A percentile compares a stretch with the other conserved stretches of the same genome.
Conservation (phyloP, 331 rosid genomes). For the Arachis monticola region DNA sequence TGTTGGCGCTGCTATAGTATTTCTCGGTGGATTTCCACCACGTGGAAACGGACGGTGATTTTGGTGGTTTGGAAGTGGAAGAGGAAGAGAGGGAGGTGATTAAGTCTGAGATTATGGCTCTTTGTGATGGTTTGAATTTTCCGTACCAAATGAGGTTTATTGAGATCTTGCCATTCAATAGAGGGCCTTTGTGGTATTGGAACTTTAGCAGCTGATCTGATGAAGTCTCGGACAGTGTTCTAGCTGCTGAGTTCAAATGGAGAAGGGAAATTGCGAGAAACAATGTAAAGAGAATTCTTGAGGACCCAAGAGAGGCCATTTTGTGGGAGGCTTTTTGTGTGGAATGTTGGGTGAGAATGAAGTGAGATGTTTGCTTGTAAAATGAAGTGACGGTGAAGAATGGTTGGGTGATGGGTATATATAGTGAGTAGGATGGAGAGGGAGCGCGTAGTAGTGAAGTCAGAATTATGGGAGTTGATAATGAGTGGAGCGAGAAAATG, state of each 20-base stretch:
- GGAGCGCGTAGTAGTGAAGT: too few relatives aligned
- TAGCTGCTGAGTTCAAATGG: slow-evolving; percentile 20
- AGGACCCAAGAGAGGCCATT: slow-evolving; percentile 31
- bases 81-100: slow-evolving; percentile 53
- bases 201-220: not conserved
- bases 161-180: slow-evolving; percentile 58
- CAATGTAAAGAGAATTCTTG: not conserved
- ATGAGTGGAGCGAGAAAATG: too few relatives aligned
- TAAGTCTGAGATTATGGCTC: slow-evolving; percentile 62
- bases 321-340: not conserved
- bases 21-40: slow-evolving; percentile 75
- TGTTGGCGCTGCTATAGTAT: slow-evolving; percentile 42
- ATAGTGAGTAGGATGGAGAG: slow-evolving; percentile 1
- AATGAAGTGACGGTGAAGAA: slow-evolving; percentile 1
- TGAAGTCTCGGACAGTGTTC: slow-evolving; percentile 1
- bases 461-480: too few relatives aligned
- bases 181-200: slow-evolving; percentile 59
- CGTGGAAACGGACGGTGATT: slow-evolving; percentile 57
- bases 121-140: slow-evolving; percentile 64
- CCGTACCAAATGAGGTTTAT: slow-evolving; percentile 79
- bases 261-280: slow-evolving; percentile 27
- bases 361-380: not conserved
- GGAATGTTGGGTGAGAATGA: not conserved
- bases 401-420: not conserved
- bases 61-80: slow-evolving; percentile 23